These are phyloP conservation scores for Aureobasidium sp. DNA, from an alignment of 2,329 filamentous ascomycete species.

Conservation along the genomic window DNA sequence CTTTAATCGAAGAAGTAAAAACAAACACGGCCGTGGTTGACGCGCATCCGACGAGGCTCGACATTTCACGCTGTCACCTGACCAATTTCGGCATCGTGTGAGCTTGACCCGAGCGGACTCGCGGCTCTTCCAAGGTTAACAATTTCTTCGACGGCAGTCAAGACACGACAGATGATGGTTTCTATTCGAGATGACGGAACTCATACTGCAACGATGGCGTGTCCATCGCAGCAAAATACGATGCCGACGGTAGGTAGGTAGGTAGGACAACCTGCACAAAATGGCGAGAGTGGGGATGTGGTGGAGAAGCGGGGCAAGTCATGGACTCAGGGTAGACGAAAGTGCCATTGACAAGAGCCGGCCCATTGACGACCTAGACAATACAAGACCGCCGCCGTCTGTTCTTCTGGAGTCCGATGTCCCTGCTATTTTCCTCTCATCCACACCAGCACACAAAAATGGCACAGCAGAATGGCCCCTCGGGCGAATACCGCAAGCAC, in stretches of 20 bases:
- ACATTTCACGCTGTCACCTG: neutral
- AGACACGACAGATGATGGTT: neutral
- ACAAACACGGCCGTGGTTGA: neutral
- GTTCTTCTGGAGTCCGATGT: neutral
- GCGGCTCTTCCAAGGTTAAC: neutral
- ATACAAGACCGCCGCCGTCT: neutral
- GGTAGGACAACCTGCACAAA: neutral
- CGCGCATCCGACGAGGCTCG: neutral
- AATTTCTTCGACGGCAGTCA: neutral
- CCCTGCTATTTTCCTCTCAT: neutral
- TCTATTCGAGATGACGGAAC: neutral
- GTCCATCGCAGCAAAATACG: neutral
- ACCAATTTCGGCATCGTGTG: neutral
- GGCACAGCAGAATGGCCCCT: neutral
- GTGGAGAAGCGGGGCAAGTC: neutral
- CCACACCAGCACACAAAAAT: neutral
- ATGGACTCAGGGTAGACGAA: neutral
- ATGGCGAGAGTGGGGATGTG: neutral
- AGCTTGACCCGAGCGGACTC: neutral
- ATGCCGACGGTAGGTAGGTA: neutral
- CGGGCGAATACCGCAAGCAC: slow-evolving; percentile 45
- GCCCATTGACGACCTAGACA: neutral
- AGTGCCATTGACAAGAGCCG: slow-evolving; percentile 11
- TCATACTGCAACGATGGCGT: neutral
- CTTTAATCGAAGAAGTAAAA: slow-evolving; percentile 3